Conservation (phyloP, 108 stramenopile genomes). For the Discostella stelligeroides region DNA sequence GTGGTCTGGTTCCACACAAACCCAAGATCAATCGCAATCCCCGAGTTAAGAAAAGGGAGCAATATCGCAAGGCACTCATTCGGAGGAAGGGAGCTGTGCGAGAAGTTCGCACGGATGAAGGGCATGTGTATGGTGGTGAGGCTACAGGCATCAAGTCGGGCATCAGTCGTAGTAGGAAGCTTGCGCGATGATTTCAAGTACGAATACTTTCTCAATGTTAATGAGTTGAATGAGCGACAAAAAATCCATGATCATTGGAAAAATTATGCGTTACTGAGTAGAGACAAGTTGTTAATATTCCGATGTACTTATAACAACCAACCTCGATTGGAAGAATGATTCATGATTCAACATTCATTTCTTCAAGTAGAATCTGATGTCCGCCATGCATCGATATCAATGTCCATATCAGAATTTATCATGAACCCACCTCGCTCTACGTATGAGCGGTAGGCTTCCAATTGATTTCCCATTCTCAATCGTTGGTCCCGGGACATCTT, state of each 20-base stretch:
- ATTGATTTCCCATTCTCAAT: conserved; percentile 45
- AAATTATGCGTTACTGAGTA: no score
- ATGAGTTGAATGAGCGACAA: no score
- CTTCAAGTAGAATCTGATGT: conserved; percentile 2
- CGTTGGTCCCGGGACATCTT: conserved; percentile 28
- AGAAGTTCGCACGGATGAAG: conserved; percentile 83
- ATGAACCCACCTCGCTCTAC: conserved; percentile 77
- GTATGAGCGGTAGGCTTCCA: conserved; percentile 74
- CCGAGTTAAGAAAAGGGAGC: conserved; percentile 96
- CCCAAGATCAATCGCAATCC: conserved; percentile 96
- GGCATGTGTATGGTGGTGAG: conserved; percentile 90
- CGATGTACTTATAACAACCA: no score
- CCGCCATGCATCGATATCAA: conserved; percentile 42
- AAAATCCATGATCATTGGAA: no score
- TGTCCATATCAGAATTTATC: conserved; percentile 68
- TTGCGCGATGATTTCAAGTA: conserved; percentile 26
- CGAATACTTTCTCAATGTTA: not conserved
- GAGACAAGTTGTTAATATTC: not conserved
- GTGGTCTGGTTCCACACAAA: conserved; percentile 97
- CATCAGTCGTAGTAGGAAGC: conserved; percentile 85
- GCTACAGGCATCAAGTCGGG: conserved; percentile 89
- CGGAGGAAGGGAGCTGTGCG: conserved; percentile 95
- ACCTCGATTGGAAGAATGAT: no score
- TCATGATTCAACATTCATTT: not conserved
- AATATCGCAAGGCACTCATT: conserved; percentile 93